Conservation (phyloP, 306 rosid genomes). For the Astragalus glycyphyllos region DNA sequence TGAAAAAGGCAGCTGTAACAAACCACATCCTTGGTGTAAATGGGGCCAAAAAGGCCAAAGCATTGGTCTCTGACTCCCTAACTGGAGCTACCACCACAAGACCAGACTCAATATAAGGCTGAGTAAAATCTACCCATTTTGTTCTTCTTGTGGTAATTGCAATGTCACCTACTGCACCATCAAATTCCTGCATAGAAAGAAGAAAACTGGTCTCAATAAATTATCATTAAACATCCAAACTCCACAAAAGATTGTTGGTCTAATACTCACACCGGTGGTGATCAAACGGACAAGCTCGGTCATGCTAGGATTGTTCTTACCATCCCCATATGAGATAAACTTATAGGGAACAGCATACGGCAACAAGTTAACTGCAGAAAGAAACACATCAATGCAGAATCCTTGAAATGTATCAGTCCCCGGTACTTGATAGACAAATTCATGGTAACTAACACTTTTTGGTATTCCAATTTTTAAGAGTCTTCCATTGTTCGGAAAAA, state of each 20-base stretch:
- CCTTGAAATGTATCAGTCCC: conserved; percentile 75
- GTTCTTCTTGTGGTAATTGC: conserved; percentile 86
- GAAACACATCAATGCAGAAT: conserved; percentile 88
- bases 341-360: conserved; percentile 88
- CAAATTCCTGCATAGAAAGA: conserved; percentile 64
- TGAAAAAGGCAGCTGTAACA: conserved; percentile 73
- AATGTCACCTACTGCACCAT: conserved; percentile 90
- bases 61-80: conserved; percentile 55
- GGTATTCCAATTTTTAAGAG: conserved; percentile 84
- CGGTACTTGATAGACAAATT: conserved; percentile 58
- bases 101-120: conserved; percentile 93
- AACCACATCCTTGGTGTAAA: conserved; percentile 79
- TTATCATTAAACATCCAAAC: conserved; percentile 37
- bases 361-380: conserved; percentile 76
- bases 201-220: conserved; percentile 40
- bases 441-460: conserved; percentile 59
- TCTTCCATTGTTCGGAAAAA: conserved; percentile 86
- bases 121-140: conserved; percentile 89
- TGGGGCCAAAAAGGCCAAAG: conserved; percentile 91
- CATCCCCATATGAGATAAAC: conserved; percentile 67
- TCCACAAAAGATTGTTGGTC: conserved; percentile 1
- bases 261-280: conserved; percentile 77
- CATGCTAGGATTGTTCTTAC: conserved; percentile 59
- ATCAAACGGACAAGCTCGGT: conserved; percentile 71
- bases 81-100: conserved; percentile 87